A percentile compares a stretch with the other conserved stretches of the same genome.
Conservation (phyloP, 306 rosid genomes). For the Quercus alba region DNA sequence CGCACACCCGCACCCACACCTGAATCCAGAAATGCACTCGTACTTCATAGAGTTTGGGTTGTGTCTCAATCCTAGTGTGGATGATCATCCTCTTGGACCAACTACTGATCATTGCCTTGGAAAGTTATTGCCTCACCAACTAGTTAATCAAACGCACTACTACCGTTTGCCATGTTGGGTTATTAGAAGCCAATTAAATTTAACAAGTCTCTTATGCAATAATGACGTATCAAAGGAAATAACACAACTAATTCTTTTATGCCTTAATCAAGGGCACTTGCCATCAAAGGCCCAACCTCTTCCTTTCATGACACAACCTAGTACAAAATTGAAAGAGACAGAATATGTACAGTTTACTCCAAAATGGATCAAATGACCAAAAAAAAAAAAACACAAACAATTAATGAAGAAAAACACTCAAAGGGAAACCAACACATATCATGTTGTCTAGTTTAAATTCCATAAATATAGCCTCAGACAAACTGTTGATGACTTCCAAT, state of each 20-base stretch:
- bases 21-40: too few relatives aligned
- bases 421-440: conserved; percentile 24
- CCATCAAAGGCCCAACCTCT: too few relatives aligned
- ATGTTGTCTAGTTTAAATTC: conserved; percentile 22
- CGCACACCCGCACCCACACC: too few relatives aligned
- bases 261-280: neutral
- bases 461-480: conserved; percentile 34
- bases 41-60: too few relatives aligned
- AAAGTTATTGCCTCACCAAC: too few relatives aligned
- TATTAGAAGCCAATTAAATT: neutral
- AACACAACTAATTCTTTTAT: neutral
- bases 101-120: too few relatives aligned
- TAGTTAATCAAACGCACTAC: too few relatives aligned
- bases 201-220: neutral
- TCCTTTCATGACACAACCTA: conserved; percentile 1
- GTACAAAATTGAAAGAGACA: neutral
- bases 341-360: conserved; percentile 4
- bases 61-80: too few relatives aligned
- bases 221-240: neutral
- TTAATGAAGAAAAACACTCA: conserved; percentile 19
- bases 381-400: neutral
- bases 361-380: conserved; percentile 22
- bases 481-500: conserved; percentile 34
- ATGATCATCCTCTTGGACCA: too few relatives aligned
- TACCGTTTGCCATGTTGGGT: too few relatives aligned